Conservation (phyloP, 2,329 filamentous ascomycete species). For the Xylariaceae sp. region DNA sequence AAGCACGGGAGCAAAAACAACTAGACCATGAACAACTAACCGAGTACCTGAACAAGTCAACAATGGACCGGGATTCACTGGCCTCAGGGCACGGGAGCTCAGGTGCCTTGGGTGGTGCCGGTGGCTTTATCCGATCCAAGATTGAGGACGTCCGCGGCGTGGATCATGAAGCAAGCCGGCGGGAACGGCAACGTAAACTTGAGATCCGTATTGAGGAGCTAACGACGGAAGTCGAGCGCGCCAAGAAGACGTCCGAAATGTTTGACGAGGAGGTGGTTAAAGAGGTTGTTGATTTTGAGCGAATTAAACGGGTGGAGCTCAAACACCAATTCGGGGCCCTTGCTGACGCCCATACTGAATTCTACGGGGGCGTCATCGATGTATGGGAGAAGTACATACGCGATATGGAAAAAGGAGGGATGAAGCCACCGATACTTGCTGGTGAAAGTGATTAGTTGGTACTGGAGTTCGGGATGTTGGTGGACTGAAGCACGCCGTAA, state of each 20-base stretch:
- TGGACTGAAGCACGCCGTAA: no score
- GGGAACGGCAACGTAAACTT: slow-evolving; percentile 86
- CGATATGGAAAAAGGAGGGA: slow-evolving; percentile 71
- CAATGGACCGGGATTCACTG: slow-evolving; percentile 82
- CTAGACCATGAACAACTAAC: slow-evolving; percentile 96
- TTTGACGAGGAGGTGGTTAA: slow-evolving; percentile 97
- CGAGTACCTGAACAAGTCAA: slow-evolving; percentile 93
- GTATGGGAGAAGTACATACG: slow-evolving; percentile 91
- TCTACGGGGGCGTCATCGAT: slow-evolving; percentile 80
- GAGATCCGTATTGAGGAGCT: slow-evolving; percentile 93
- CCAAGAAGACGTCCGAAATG: slow-evolving; percentile 85
- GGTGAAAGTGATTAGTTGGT: slow-evolving; percentile 15
- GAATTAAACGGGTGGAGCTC: slow-evolving; percentile 95
- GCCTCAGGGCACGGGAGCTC: slow-evolving; percentile 59
- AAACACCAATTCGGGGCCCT: slow-evolving; percentile 83
- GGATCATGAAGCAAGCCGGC: slow-evolving; percentile 89
- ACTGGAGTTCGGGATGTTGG: background rate
- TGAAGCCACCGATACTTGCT: slow-evolving; percentile 26
- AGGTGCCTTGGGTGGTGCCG: slow-evolving; percentile 72
- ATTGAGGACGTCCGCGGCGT: slow-evolving; percentile 96
- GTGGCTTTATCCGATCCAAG: slow-evolving; percentile 88
- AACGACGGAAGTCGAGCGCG: slow-evolving; percentile 85
- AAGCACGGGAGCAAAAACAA: slow-evolving; percentile 95
- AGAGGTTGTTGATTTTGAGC: slow-evolving; percentile 92
- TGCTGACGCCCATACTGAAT: slow-evolving; percentile 84